Conservation (phyloP, 768 basidiomycete genomes). For the Macrocybe gigantea region DNA sequence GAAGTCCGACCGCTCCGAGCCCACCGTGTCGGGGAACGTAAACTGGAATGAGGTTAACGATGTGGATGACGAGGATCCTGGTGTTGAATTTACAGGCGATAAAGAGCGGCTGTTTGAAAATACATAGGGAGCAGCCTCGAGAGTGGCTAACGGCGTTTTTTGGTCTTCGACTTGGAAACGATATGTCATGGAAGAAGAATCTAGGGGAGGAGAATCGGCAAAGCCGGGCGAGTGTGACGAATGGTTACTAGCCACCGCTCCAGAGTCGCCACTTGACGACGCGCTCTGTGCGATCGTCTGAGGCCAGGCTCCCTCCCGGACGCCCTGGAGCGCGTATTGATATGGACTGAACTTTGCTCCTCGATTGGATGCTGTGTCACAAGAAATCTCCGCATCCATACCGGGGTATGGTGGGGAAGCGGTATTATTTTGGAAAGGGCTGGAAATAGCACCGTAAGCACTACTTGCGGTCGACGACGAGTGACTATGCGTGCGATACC, state of each 20-base stretch:
- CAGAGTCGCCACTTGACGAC: slow-evolving; percentile 36
- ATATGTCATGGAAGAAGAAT: slow-evolving; percentile 26
- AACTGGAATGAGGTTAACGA: slow-evolving; percentile 67
- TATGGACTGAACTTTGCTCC: slow-evolving; percentile 50
- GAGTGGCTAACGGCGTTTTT: slow-evolving; percentile 42
- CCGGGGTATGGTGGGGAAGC: slow-evolving; percentile 35
- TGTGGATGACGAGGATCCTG: slow-evolving; percentile 54
- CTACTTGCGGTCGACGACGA: slow-evolving; percentile 38
- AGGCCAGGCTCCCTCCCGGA: slow-evolving; percentile 37
- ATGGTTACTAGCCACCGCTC: slow-evolving; percentile 31
- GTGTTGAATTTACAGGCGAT: slow-evolving; percentile 62
- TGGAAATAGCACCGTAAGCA: slow-evolving; percentile 35
- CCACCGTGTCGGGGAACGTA: slow-evolving; percentile 49
- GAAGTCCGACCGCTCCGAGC: slow-evolving; percentile 57
- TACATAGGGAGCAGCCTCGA: slow-evolving; percentile 53
- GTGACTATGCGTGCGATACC: slow-evolving; percentile 40
- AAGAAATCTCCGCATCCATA: slow-evolving; percentile 16
- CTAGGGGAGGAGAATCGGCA: slow-evolving; percentile 51
- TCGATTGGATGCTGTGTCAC: slow-evolving; percentile 30
- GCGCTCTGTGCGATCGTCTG: slow-evolving; percentile 23
- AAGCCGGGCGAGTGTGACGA: slow-evolving; percentile 50
- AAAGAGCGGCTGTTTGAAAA: slow-evolving; percentile 67
- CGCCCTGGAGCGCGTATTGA: slow-evolving; percentile 27
- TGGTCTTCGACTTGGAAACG: slow-evolving; percentile 42
- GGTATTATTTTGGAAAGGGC: slow-evolving; percentile 40